A percentile compares a stretch with the other conserved stretches of the same genome.
Conservation (phyloP, 768 basidiomycete genomes). For the Trichaptum fuscoviolaceum region DNA sequence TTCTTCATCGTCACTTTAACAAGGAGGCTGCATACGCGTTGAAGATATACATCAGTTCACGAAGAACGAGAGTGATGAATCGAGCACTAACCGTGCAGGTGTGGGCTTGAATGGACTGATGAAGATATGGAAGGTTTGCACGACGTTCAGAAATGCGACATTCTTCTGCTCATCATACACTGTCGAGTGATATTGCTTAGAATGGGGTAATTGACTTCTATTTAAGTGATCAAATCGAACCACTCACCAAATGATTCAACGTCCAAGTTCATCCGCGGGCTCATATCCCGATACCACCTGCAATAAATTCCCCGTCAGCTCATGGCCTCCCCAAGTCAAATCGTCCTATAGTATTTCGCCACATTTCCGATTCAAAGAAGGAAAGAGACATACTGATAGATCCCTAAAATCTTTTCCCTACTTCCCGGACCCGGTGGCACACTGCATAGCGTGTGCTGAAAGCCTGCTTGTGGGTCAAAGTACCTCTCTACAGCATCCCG, state of each 20-base stretch:
- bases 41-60: background rate
- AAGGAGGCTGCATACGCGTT: constrained; percentile 31
- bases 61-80: background rate
- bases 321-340: background rate
- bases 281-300: constrained; percentile 63
- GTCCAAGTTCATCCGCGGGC: constrained; percentile 40
- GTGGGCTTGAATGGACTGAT: constrained; percentile 39
- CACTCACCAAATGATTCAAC: constrained; percentile 41
- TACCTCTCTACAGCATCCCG: constrained; percentile 28
- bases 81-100: constrained; percentile 37
- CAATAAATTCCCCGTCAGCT: background rate
- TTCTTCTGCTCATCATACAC: constrained; percentile 43
- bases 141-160: constrained; percentile 44
- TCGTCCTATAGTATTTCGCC: too few relatives aligned
- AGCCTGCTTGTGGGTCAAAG: constrained; percentile 48
- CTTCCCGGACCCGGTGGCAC: constrained; percentile 45
- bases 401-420: constrained; percentile 46
- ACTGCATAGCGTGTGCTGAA: constrained; percentile 54
- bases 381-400: constrained; percentile 45
- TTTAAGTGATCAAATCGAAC: background rate
- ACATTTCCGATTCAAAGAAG: background rate
- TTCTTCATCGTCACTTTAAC: constrained; percentile 48
- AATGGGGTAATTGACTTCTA: background rate
- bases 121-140: constrained; percentile 50
- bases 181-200: constrained; percentile 16